These are phyloP conservation scores for Leptoxyphium fumago DNA, from an alignment of 2,329 filamentous ascomycete genomes.

Conservation along the genomic window DNA sequence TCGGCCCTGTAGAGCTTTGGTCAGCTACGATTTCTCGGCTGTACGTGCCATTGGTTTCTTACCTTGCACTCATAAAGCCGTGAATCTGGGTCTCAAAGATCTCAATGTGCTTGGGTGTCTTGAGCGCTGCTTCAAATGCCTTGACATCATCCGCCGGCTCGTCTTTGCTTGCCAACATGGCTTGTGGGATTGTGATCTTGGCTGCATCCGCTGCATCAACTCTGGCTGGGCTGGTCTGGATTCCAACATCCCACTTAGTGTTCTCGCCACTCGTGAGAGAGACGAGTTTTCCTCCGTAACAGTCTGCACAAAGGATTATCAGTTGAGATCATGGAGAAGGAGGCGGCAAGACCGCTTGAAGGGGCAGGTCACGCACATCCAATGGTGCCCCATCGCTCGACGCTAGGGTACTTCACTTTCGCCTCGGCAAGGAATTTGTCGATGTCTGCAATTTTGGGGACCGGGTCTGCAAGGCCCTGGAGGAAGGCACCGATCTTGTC, in stretches of 20 bases:
- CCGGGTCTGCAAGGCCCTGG: conserved; percentile 1
- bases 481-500: conserved; percentile 2
- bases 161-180: conserved; percentile 5
- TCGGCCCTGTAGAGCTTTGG: conserved; percentile 10
- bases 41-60: background rate
- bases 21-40: background rate
- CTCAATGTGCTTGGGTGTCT: conserved; percentile 27
- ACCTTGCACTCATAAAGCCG: conserved; percentile 27
- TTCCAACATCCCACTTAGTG: conserved; percentile 1
- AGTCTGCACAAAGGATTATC: background rate
- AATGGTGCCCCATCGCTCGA: conserved; percentile 4
- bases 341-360: background rate
- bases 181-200: conserved; percentile 4
- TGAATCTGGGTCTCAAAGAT: conserved; percentile 30
- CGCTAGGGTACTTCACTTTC: conserved; percentile 1
- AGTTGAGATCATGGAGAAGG: background rate
- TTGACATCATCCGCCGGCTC: conserved; percentile 15
- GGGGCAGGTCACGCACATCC: conserved; percentile 1
- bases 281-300: conserved; percentile 7
- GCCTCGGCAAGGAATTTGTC: background rate
- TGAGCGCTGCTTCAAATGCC: conserved; percentile 25
- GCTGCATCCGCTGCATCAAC: conserved; percentile 5
- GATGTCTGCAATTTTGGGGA: background rate
- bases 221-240: conserved; percentile 3
- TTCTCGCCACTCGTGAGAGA: conserved; percentile 2